phyloP scores from a whole-genome alignment of 2,329 filamentous ascomycete genomes.

The Akanthomyces dipterigenus region DNA sequence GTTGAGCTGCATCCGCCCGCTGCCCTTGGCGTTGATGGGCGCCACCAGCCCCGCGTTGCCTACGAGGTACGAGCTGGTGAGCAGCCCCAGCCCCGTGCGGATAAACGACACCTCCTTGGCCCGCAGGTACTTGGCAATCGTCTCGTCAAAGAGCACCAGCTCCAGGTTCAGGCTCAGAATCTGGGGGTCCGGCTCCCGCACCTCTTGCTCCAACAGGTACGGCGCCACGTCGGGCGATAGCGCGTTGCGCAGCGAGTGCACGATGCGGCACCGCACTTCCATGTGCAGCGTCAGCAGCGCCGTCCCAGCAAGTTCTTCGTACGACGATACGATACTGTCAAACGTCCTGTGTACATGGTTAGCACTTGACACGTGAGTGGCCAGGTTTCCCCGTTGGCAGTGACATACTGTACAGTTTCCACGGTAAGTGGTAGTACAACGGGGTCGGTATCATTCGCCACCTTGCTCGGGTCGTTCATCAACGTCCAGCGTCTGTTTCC shows the following conservation, averaged over 20 bases:
- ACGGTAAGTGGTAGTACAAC: slow-evolving; percentile 83
- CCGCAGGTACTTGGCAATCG: slow-evolving; percentile 65
- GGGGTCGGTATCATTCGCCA: slow-evolving; percentile 53
- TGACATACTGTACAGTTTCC: slow-evolving; percentile 69
- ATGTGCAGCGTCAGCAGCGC: slow-evolving; percentile 82
- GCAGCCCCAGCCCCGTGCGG: slow-evolving; percentile 64
- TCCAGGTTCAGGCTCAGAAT: slow-evolving; percentile 80
- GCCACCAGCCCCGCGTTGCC: slow-evolving; percentile 63
- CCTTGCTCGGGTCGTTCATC: slow-evolving; percentile 56
- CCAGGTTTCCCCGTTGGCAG: not conserved
- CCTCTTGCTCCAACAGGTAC: slow-evolving; percentile 62
- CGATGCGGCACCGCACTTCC: slow-evolving; percentile 78
- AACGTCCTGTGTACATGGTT: slow-evolving; percentile 55
- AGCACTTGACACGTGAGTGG: not conserved
- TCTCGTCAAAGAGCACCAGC: slow-evolving; percentile 82
- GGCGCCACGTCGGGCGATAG: slow-evolving; percentile 55
- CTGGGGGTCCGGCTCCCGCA: slow-evolving; percentile 69
- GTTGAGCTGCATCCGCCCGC: slow-evolving; percentile 85
- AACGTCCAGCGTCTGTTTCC: slow-evolving; percentile 78
- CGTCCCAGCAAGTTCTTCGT: slow-evolving; percentile 70
- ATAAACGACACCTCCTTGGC: slow-evolving; percentile 67
- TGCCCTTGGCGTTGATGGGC: slow-evolving; percentile 78
- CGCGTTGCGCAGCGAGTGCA: slow-evolving; percentile 65
- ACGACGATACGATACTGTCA: slow-evolving; percentile 77
- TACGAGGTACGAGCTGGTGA: slow-evolving; percentile 76